phyloP scores from a whole-genome alignment of 805 yeast genomes.

The Nakazawaea laoshanensis region DNA sequence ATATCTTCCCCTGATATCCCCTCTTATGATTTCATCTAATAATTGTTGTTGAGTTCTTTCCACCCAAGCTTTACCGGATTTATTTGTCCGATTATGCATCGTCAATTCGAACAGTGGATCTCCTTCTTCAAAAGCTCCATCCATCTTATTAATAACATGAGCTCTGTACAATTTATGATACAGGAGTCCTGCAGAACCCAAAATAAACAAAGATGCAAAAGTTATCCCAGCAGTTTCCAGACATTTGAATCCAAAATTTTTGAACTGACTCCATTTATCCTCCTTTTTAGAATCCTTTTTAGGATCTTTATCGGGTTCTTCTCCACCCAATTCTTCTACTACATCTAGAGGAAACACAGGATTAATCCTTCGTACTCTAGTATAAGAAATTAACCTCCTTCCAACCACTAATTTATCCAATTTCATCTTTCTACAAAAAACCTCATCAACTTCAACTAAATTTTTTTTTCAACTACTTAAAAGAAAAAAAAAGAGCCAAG shows the following conservation, averaged over 20 bases:
- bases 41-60: conserved; percentile 59
- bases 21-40: conserved; percentile 57
- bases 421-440: too few relatives aligned
- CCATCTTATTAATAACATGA: conserved; percentile 59
- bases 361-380: conserved; percentile 16
- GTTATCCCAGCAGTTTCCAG: conserved; percentile 68
- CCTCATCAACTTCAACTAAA: too few relatives aligned
- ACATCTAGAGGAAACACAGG: conserved; percentile 35
- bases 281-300: conserved; percentile 3
- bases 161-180: conserved; percentile 56
- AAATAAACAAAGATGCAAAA: conserved; percentile 54
- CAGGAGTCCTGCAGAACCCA: conserved; percentile 64
- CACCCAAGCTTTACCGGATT: conserved; percentile 49
- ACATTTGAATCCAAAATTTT: conserved; percentile 28
- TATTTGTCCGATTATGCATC: conserved; percentile 37
- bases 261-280: conserved; percentile 12
- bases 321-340: conserved; percentile 26
- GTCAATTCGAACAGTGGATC: conserved; percentile 57
- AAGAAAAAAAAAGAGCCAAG: too few relatives aligned
- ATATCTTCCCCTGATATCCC: conserved; percentile 60
- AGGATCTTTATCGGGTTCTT: conserved; percentile 17
- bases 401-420: too few relatives aligned
- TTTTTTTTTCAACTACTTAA: too few relatives aligned
- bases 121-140: conserved; percentile 55
- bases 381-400: too few relatives aligned